A percentile compares a stretch with the other conserved stretches of the same genome.
Conservation (phyloP, 139 green algal species). For the Asterochloris sp. region DNA sequence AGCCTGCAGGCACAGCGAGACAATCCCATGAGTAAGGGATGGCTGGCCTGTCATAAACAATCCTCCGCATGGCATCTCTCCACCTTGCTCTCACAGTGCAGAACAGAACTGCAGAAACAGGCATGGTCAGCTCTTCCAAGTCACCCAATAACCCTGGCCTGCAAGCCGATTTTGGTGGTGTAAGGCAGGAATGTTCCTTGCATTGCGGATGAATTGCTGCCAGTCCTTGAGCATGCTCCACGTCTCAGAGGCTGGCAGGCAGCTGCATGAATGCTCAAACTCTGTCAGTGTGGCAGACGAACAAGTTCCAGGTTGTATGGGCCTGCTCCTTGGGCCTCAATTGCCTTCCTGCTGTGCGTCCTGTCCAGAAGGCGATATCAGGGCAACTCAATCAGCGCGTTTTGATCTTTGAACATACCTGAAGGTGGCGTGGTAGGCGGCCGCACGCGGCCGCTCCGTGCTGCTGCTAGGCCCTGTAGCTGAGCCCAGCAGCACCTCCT, state of each 20-base stretch:
- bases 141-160: neutral
- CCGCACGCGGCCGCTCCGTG: conserved; percentile 15
- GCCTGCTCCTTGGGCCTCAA: neutral
- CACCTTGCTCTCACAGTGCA: neutral
- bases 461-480: conserved; percentile 15
- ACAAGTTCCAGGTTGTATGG: neutral
- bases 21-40: neutral
- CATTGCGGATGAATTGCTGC: too few species aligned
- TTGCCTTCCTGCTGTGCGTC: neutral
- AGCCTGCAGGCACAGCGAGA: conserved; percentile 1
- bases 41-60: neutral
- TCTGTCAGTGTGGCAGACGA: neutral
- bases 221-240: too few species aligned
- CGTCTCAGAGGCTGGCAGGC: too few species aligned
- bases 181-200: too few species aligned
- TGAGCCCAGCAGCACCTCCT: conserved; percentile 34
- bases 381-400: neutral
- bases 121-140: neutral
- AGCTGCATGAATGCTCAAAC: neutral
- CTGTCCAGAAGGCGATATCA: neutral
- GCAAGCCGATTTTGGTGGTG: neutral
- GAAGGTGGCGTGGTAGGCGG: conserved; percentile 38
- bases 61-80: neutral
- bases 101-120: neutral
- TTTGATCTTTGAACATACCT: neutral